A percentile compares a stretch with the other conserved stretches of the same genome.
phyloP scores from a whole-genome alignment of 2,329 filamentous ascomycete species.

The Coniochaeta ligniaria region DNA sequence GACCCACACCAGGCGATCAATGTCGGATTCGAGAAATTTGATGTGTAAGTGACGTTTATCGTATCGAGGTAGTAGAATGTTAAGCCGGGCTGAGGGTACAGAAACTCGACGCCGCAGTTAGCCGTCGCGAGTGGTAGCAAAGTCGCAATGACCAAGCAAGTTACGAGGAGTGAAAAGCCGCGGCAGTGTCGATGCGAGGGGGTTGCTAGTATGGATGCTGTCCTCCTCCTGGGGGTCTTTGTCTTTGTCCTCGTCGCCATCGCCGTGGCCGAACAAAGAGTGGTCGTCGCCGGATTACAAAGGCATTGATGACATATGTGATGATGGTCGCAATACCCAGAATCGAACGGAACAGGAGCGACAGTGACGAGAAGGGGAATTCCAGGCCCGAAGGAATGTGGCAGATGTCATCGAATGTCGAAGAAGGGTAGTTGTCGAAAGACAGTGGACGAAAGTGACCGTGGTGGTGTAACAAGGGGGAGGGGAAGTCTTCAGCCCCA shows the following conservation, averaged over 20 bases:
- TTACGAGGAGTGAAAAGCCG: background rate
- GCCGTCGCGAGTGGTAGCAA: background rate
- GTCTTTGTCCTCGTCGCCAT: background rate
- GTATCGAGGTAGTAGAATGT: slow-evolving; percentile 13
- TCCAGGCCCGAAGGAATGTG: background rate
- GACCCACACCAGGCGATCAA: slow-evolving; percentile 15
- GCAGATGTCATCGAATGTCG: background rate
- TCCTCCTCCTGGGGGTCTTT: background rate
- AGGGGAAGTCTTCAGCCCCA: background rate
- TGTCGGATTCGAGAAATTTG: slow-evolving; percentile 11
- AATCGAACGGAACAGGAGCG: background rate
- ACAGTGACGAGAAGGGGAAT: background rate
- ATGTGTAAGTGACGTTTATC: slow-evolving; percentile 16
- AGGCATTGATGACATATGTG: background rate
- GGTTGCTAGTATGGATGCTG: background rate
- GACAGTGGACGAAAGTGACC: too few species aligned
- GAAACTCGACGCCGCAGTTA: slow-evolving; percentile 9
- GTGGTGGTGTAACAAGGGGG: background rate
- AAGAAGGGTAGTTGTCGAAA: background rate
- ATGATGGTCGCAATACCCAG: background rate
- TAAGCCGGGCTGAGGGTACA: slow-evolving; percentile 7
- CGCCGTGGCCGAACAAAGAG: background rate
- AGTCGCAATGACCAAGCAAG: background rate
- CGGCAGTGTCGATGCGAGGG: background rate
- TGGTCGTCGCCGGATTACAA: background rate